Evolutionary conservation across 2,329 filamentous ascomycete genomes (phyloP), one percentile per base, ranked within the genome.

Genomic region (Grosmannia serpens): DNA sequence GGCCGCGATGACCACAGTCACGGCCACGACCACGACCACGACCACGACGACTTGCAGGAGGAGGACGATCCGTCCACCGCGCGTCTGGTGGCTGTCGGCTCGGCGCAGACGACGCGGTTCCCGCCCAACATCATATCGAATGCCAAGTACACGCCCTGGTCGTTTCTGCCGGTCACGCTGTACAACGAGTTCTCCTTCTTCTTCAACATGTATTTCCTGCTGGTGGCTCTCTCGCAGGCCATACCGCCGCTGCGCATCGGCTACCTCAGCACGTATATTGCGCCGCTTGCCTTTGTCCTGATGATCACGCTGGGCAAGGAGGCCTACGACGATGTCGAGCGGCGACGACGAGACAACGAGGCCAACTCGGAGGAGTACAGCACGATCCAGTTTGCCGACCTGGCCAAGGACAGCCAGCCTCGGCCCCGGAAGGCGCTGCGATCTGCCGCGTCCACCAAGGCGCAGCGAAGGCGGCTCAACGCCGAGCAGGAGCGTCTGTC

Each of bases 151-250:
- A 97, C 92, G 33, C 85, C 91, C 1, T 87, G 91, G 76, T 96
- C 88, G 56, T 99, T 99, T 72, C 80, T 99, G 17, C 95, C 95
- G 2, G 80, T 92, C 56, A 99, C 94, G 0, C 77, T 99, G 26
- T 99, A 96, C 74, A 97, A 97, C 74, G 94, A 99, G 70, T 99
- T 99, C 70, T 96, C 92, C 60, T 99, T 97, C 77, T 99, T 99
- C 75, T 96, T 99, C 79, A 99, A 99, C 79, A 89, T 97, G 78
- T 99, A 99, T 71, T 99, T 99, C 71, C 78, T 99, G 58, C 84
- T 97, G 29, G 94, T 99, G 55, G 95, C 94, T 8, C 74, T 97
- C 55, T 97, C 92, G 44, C 94, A 99, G 73, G 86, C 90, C 50
- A 91, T 99, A 67, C 91, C 91, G 4, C 82, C 88, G 26, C 75